Conservation (phyloP, 768 basidiomycete species). For the Suillus clintonianus region DNA sequence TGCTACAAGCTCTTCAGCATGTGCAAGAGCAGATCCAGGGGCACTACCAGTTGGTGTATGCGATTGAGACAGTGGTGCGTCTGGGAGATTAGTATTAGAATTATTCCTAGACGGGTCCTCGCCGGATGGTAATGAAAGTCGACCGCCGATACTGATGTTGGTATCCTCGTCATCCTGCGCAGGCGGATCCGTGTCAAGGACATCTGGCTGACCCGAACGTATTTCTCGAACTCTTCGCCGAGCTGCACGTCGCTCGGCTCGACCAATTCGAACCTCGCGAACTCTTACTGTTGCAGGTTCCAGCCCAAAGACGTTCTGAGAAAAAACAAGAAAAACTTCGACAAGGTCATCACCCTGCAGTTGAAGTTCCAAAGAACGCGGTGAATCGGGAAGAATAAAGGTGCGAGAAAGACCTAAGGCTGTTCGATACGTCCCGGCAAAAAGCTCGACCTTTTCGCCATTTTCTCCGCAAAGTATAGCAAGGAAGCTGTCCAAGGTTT, state of each 20-base stretch:
- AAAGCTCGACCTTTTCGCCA: conserved; percentile 91
- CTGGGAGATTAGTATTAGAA: conserved; percentile 28
- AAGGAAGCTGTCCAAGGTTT: conserved; percentile 61
- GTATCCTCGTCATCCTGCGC: conserved; percentile 52
- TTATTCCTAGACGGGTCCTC: conserved; percentile 33
- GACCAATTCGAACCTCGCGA: conserved; percentile 89
- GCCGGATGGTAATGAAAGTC: conserved; percentile 49
- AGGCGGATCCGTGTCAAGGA: conserved; percentile 46
- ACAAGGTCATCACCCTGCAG: conserved; percentile 92
- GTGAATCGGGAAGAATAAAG: conserved; percentile 90
- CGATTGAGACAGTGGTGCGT: conserved; percentile 6
- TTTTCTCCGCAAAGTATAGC: conserved; percentile 92
- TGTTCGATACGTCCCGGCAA: conserved; percentile 89
- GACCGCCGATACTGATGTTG: conserved; percentile 63
- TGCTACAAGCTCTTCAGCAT: conserved; percentile 67
- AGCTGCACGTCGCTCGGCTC: conserved; percentile 84
- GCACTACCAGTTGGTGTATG: conserved; percentile 32
- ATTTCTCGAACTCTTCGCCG: conserved; percentile 76
- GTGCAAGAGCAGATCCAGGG: conserved; percentile 40
- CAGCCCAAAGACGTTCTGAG: conserved; percentile 88
- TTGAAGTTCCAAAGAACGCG: conserved; percentile 82
- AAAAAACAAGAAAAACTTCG: conserved; percentile 88
- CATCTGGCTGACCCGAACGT: conserved; percentile 48
- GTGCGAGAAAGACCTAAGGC: conserved; percentile 89
- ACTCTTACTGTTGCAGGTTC: conserved; percentile 93